Conservation (phyloP, 2,329 filamentous ascomycete species). For the Colletotrichum trifolii region DNA sequence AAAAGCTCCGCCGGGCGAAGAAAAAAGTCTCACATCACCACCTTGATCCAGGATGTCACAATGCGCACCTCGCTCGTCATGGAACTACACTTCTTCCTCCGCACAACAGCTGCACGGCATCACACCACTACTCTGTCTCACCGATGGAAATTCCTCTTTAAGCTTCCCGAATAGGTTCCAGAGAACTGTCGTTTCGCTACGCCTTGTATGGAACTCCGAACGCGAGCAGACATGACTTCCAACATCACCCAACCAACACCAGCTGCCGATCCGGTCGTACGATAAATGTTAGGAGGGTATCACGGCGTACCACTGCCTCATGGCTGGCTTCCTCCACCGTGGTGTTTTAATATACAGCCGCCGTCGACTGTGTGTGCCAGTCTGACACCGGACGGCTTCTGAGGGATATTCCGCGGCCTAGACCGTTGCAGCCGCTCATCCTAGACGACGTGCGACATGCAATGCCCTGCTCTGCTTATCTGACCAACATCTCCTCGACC, state of each 20-base stretch:
- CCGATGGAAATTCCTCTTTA: neutral
- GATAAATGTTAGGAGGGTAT: neutral
- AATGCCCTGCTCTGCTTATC: constrained; percentile 10
- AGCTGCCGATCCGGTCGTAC: neutral
- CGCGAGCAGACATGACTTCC: too few relatives aligned
- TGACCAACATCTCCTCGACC: constrained; percentile 8
- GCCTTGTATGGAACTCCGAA: too few relatives aligned
- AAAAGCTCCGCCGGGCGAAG: too few relatives aligned
- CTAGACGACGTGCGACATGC: neutral
- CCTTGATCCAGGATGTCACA: neutral
- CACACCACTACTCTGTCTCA: neutral
- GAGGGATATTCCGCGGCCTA: constrained; percentile 11
- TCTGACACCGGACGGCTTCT: constrained; percentile 12
- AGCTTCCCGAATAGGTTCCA: neutral
- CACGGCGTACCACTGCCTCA: constrained; percentile 1
- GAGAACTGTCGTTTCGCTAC: too few relatives aligned
- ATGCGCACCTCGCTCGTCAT: neutral
- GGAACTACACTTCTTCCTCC: neutral
- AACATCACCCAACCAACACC: neutral
- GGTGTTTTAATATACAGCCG: constrained; percentile 14
- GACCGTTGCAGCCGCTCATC: constrained; percentile 1
- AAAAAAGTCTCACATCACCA: neutral
- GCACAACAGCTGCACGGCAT: constrained; percentile 2
- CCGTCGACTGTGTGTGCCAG: constrained; percentile 1
- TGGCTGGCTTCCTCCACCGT: neutral